These are phyloP conservation scores for Hypoxylon lenormandii DNA, from an alignment of 495 filamentous ascomycete genomes.

Conservation along the genomic window DNA sequence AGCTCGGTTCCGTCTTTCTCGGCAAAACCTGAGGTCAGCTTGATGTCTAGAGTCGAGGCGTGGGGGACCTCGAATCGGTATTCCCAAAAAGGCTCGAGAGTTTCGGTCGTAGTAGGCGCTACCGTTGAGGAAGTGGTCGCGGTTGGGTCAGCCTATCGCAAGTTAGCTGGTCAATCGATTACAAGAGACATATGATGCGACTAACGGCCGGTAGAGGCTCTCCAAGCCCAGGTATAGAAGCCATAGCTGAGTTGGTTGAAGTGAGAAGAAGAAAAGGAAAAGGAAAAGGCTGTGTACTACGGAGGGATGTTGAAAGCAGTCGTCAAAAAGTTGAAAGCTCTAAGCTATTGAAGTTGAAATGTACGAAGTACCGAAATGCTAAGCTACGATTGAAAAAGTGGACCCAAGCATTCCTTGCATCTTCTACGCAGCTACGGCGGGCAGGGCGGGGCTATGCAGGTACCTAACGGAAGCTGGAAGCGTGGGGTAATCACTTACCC, in stretches of 20 bases:
- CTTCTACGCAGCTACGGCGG: too few relatives aligned
- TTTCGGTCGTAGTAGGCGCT: slow-evolving; percentile 43
- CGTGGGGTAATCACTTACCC: slow-evolving; percentile 24
- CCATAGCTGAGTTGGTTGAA: slow-evolving; percentile 46
- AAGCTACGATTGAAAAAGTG: slow-evolving; percentile 7
- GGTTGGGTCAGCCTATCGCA: slow-evolving; percentile 41
- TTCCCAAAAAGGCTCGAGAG: slow-evolving; percentile 70
- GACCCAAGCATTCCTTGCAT: slow-evolving; percentile 10
- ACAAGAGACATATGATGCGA: neutral
- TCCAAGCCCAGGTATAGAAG: slow-evolving; percentile 65
- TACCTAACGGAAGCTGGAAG: slow-evolving; percentile 28
- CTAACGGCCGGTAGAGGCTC: slow-evolving; percentile 60
- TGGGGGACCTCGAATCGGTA: slow-evolving; percentile 92
- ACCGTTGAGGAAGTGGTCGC: slow-evolving; percentile 42
- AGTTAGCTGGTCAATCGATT: slow-evolving; percentile 19
- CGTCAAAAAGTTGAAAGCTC: slow-evolving; percentile 10
- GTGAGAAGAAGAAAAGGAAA: too few relatives aligned
- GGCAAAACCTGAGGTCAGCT: slow-evolving; percentile 80
- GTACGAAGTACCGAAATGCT: too few relatives aligned
- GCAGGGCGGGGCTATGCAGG: slow-evolving; percentile 38
- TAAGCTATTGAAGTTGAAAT: neutral
- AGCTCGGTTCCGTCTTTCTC: slow-evolving; percentile 98
- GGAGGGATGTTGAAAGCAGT: neutral
- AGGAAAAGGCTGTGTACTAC: neutral
- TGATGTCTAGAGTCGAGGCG: slow-evolving; percentile 66